Evolutionary conservation across 208 protist genomes (phyloP).

Genomic region (Trypanosoma cruzi): DNA sequence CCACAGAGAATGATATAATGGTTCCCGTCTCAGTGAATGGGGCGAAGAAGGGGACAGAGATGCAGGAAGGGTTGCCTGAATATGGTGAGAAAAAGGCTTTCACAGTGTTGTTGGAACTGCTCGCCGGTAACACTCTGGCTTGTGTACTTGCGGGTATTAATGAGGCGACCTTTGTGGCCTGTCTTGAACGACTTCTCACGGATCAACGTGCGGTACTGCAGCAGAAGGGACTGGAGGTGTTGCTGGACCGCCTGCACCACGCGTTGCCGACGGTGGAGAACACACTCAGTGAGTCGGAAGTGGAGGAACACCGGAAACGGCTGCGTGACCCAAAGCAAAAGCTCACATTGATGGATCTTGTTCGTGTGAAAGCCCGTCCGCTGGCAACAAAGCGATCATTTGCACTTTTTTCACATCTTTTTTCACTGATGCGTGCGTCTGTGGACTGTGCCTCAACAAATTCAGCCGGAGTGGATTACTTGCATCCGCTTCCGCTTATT

Average conservation of each 20-base stretch:
- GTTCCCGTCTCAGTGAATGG: not conserved
- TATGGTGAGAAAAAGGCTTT: constrained; percentile 73
- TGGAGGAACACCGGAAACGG: constrained; percentile 70
- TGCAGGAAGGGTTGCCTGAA: constrained; percentile 9
- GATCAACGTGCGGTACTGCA: constrained; percentile 59
- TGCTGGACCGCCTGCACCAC: constrained; percentile 89
- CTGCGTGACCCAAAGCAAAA: constrained; percentile 82
- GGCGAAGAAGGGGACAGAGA: constrained; percentile 11
- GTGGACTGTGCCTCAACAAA: constrained; percentile 10
- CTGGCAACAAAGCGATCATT: constrained; percentile 86
- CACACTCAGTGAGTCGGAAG: constrained; percentile 73
- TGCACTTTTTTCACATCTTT: constrained; percentile 57
- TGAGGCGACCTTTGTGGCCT: constrained; percentile 86
- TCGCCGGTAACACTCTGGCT: constrained; percentile 88
- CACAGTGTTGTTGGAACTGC: constrained; percentile 83
- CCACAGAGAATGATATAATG: constrained; percentile 38
- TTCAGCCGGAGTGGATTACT: constrained; percentile 17
- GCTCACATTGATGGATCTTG: constrained; percentile 75
- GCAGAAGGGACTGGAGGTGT: constrained; percentile 84
- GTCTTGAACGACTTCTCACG: constrained; percentile 67
- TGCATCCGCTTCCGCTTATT: constrained; percentile 48
- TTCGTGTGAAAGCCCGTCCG: constrained; percentile 83
- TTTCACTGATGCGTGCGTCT: constrained; percentile 34
- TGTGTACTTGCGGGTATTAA: constrained; percentile 92
- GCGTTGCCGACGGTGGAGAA: constrained; percentile 85